Evolutionary conservation across 768 basidiomycete genomes (phyloP).

Genomic region (Russula earlei): DNA sequence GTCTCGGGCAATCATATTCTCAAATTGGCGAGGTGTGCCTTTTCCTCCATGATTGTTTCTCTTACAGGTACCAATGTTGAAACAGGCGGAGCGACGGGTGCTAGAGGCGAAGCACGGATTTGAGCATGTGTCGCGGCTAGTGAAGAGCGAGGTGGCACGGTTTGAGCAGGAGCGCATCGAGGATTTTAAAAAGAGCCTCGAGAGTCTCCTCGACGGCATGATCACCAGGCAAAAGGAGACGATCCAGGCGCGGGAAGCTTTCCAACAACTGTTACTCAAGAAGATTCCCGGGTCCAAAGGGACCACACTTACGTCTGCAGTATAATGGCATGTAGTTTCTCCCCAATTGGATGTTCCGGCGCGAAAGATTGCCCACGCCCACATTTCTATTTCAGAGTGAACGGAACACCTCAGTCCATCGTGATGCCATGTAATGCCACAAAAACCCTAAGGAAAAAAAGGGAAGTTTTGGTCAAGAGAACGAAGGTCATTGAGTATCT

Average conservation of each 20-base stretch:
- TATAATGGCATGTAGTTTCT: neutral
- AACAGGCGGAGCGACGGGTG: constrained; percentile 74
- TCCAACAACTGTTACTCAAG: constrained; percentile 19
- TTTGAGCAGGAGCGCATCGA: constrained; percentile 92
- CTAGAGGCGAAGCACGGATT: constrained; percentile 82
- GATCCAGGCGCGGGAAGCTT: constrained; percentile 21
- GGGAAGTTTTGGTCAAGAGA: too few relatives aligned
- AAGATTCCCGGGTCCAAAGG: constrained; percentile 13
- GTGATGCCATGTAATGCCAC: neutral
- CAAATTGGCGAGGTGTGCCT: constrained; percentile 69
- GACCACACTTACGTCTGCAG: neutral
- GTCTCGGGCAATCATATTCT: constrained; percentile 61
- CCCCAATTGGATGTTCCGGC: neutral
- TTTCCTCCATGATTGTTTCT: neutral
- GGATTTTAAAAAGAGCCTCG: constrained; percentile 82
- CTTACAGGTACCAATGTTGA: neutral
- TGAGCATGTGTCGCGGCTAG: constrained; percentile 77
- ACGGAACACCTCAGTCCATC: neutral
- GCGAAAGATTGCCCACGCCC: neutral
- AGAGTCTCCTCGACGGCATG: constrained; percentile 81
- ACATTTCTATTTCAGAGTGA: neutral
- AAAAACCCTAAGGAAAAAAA: too few relatives aligned
- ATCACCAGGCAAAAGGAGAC: constrained; percentile 74
- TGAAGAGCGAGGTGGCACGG: constrained; percentile 81
- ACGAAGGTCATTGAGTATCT: too few relatives aligned